These are phyloP conservation scores for Emydomyces testavorans DNA, from an alignment of 2,329 filamentous ascomycete species.

Conservation along the genomic window DNA sequence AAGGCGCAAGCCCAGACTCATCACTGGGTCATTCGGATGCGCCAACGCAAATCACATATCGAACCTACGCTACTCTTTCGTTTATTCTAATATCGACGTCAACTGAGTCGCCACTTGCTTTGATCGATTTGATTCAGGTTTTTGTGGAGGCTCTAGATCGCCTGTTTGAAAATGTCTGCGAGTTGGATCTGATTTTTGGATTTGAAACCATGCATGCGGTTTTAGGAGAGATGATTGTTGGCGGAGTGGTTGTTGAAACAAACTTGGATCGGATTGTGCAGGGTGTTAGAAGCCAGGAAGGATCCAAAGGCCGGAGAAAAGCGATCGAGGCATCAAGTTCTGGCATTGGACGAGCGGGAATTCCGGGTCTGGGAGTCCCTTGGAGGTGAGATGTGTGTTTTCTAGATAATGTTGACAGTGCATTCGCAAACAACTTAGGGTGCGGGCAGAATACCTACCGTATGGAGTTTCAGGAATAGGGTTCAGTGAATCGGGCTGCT, in stretches of 20 bases:
- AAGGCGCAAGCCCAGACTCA: constrained; percentile 39
- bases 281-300: constrained; percentile 54
- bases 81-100: constrained; percentile 97
- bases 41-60: constrained; percentile 91
- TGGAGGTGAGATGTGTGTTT: constrained; percentile 19
- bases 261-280: constrained; percentile 77
- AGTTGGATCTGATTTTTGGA: constrained; percentile 96
- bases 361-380: constrained; percentile 33
- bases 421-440: neutral
- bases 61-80: constrained; percentile 94
- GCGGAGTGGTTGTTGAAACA: constrained; percentile 88
- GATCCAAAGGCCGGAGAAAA: constrained; percentile 33
- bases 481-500: neutral
- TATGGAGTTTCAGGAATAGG: neutral
- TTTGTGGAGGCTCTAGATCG: constrained; percentile 93
- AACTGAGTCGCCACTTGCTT: constrained; percentile 85
- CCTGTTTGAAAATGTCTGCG: constrained; percentile 96
- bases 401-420: neutral
- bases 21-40: constrained; percentile 62
- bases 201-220: constrained; percentile 93
- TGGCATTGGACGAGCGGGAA: constrained; percentile 27
- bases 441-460: too few relatives aligned
- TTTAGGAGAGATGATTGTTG: constrained; percentile 86
- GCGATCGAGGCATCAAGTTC: constrained; percentile 35
- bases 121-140: constrained; percentile 95